Percentiles rank a stretch among this genome's conserved stretches.
These are phyloP conservation scores for Digitaria exilis DNA, from an alignment of 202 grass and related monocot species.

Conservation along the genomic window DNA sequence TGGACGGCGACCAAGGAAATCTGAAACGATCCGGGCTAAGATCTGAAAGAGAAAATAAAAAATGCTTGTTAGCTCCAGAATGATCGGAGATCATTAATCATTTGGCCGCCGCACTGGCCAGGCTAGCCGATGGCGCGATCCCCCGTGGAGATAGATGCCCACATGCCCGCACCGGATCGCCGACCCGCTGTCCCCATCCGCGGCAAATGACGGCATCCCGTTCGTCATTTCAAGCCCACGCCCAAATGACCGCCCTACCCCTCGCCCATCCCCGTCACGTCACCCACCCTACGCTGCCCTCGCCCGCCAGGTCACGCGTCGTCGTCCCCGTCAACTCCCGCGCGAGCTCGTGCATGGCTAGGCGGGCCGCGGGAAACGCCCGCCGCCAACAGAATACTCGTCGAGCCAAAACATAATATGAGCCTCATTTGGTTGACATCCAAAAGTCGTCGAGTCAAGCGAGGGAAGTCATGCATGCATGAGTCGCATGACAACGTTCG, in stretches of 20 bases:
- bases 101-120: not conserved
- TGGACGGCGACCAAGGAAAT: not conserved
- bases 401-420: too few species aligned
- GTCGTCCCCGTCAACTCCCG: too few species aligned
- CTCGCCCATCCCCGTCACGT: too few species aligned
- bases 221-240: constrained; percentile 36
- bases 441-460: too few species aligned
- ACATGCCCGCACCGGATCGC: constrained; percentile 26
- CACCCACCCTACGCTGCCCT: not conserved
- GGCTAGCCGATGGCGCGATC: not conserved
- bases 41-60: not conserved
- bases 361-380: not conserved
- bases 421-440: too few species aligned
- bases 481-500: too few species aligned
- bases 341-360: too few species aligned
- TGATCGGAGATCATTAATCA: not conserved
- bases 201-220: constrained; percentile 47
- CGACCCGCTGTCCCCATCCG: too few species aligned
- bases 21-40: not conserved
- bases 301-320: too few species aligned
- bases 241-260: not conserved
- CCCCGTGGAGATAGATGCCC: not conserved
- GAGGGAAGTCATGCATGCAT: too few species aligned
- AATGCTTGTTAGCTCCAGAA: not conserved
- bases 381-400: too few species aligned